phyloP scores from a whole-genome alignment of 805 yeast genomes.

The Komagataella phaffii region DNA sequence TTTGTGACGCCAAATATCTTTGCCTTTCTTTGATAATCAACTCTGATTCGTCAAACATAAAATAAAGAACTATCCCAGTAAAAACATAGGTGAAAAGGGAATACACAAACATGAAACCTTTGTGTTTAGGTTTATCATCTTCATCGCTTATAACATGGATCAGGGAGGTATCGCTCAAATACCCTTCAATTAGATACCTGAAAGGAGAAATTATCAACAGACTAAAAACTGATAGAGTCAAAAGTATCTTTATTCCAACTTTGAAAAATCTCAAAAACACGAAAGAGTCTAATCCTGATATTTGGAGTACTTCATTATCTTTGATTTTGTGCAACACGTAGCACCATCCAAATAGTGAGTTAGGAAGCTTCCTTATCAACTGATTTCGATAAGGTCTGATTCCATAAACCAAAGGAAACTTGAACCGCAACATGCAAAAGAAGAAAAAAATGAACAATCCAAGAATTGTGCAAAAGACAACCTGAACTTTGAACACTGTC shows the following conservation, averaged over 20 bases:
- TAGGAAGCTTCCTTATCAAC: conserved; percentile 30
- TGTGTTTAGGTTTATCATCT: neutral
- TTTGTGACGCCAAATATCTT: conserved; percentile 43
- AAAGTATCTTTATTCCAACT: conserved; percentile 35
- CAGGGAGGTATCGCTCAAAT: conserved; percentile 21
- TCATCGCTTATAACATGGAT: conserved; percentile 20
- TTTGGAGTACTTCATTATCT: conserved; percentile 38
- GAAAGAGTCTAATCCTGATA: conserved; percentile 46
- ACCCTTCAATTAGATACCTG: conserved; percentile 37
- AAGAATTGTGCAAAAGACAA: conserved; percentile 31
- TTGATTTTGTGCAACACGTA: conserved; percentile 28
- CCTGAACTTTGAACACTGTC: conserved; percentile 44
- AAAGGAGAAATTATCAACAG: conserved; percentile 36
- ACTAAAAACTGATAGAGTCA: conserved; percentile 31
- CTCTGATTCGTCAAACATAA: conserved; percentile 31
- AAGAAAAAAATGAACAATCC: conserved; percentile 31
- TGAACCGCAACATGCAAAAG: conserved; percentile 36
- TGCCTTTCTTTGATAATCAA: conserved; percentile 39
- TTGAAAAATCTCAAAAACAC: conserved; percentile 46
- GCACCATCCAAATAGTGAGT: conserved; percentile 39
- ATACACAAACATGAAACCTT: conserved; percentile 31
- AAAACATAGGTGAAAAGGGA: conserved; percentile 44
- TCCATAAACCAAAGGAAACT: conserved; percentile 46
- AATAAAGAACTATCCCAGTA: conserved; percentile 30
- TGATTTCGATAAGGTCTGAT: conserved; percentile 35